A percentile compares a stretch with the other conserved stretches of the same genome.
Conservation (phyloP, 2,329 filamentous ascomycete species). For the Mollisia scopiformis region DNA sequence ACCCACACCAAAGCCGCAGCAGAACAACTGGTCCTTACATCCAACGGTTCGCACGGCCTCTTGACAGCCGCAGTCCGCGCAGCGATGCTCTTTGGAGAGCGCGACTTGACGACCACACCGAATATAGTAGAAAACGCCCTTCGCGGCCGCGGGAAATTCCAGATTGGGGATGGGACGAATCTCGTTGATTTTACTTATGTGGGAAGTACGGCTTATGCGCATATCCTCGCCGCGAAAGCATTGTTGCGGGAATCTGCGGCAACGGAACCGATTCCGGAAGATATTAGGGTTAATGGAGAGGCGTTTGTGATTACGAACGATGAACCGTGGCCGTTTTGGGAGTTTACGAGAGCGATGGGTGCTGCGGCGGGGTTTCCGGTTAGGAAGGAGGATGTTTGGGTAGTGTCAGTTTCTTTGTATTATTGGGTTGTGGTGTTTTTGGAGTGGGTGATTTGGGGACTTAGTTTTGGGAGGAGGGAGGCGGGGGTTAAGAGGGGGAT, state of each 20-base stretch:
- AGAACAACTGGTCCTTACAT: not conserved
- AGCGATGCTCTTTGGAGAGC: not conserved
- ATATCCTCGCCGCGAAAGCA: not conserved
- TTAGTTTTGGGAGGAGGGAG: not conserved
- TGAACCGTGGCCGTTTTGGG: slow-evolving; percentile 84
- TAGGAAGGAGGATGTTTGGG: not conserved
- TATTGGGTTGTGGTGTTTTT: not conserved
- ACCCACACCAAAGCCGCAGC: not conserved
- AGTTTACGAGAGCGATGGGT: slow-evolving; percentile 74
- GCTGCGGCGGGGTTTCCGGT: slow-evolving; percentile 49
- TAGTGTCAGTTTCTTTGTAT: not conserved
- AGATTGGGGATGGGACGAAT: not conserved
- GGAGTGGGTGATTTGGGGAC: not conserved
- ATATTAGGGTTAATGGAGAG: slow-evolving; percentile 68
- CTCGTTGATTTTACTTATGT: not conserved
- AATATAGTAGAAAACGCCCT: not conserved
- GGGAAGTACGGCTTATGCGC: not conserved
- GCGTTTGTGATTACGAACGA: slow-evolving; percentile 89
- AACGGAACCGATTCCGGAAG: not conserved
- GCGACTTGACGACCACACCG: not conserved
- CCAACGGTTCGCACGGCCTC: not conserved
- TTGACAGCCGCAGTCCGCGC: not conserved
- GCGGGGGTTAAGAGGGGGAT: slow-evolving; percentile 3
- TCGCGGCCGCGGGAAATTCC: not conserved
- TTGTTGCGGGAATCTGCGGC: not conserved